Percentiles rank a stretch among this genome's conserved stretches.
Evolutionary conservation across 345 rosid species (phyloP).

Genomic region (Rhodomyrtus tomentosa): DNA sequence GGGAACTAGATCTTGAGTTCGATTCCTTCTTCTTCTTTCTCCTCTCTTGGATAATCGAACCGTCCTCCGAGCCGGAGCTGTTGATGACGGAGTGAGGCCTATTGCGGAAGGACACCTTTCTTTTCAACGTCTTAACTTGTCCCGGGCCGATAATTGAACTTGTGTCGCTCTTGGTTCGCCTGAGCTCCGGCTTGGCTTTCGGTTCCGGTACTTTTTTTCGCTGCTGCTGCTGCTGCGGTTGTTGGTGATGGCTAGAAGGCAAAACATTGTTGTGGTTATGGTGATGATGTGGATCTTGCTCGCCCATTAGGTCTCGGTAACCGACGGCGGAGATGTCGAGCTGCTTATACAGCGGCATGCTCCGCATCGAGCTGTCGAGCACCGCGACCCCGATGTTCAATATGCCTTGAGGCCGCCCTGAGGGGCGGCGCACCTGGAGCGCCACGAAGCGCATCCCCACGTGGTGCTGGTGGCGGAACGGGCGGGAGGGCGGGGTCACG

Average conservation of each 20-base stretch:
- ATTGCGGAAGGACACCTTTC: slow-evolving; percentile 6
- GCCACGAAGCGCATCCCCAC: slow-evolving; percentile 73
- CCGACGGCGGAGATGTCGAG: slow-evolving; percentile 69
- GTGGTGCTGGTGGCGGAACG: slow-evolving; percentile 15
- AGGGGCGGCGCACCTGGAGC: slow-evolving; percentile 72
- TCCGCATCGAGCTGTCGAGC: slow-evolving; percentile 78
- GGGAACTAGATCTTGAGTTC: slow-evolving; percentile 2
- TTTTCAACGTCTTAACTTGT: slow-evolving; percentile 1
- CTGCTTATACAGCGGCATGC: slow-evolving; percentile 73
- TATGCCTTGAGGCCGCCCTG: slow-evolving; percentile 87
- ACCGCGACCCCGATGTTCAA: slow-evolving; percentile 71
- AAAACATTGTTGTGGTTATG: slow-evolving; percentile 10
- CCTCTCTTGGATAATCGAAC: not conserved
- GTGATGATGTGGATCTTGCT: slow-evolving; percentile 28
- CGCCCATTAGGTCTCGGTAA: slow-evolving; percentile 68
- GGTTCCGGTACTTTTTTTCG: not conserved
- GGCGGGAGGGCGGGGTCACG: slow-evolving; percentile 29
- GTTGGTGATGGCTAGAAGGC: not conserved
- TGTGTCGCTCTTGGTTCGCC: slow-evolving; percentile 72
- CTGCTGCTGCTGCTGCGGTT: not conserved
- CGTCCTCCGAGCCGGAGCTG: slow-evolving; percentile 10
- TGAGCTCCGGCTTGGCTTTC: slow-evolving; percentile 30
- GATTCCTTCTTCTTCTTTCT: not conserved
- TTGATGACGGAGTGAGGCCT: slow-evolving; percentile 20
- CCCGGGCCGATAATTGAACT: slow-evolving; percentile 40